phyloP scores from a whole-genome alignment of 768 basidiomycete species.

The Ephemerocybe angulata region DNA sequence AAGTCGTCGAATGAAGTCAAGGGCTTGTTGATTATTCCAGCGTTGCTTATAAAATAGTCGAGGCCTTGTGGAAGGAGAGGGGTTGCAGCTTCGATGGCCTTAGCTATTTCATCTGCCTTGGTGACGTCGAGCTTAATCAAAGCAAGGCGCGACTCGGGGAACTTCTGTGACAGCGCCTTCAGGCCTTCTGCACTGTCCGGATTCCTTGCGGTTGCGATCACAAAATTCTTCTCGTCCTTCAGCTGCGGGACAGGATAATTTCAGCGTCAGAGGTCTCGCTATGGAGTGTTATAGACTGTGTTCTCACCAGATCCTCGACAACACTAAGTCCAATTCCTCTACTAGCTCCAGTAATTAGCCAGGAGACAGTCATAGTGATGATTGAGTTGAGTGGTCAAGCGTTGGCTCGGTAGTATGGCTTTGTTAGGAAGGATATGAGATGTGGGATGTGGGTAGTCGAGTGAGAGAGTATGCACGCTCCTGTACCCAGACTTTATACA shows the following conservation, averaged over 20 bases:
- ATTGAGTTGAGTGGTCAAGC: too few relatives aligned
- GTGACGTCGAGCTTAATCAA: conserved; percentile 17
- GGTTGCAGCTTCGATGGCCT: conserved; percentile 11
- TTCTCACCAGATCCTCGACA: conserved; percentile 16
- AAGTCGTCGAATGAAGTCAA: conserved; percentile 15
- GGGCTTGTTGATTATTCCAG: conserved; percentile 16
- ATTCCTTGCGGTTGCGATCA: conserved; percentile 21
- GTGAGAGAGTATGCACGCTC: too few relatives aligned
- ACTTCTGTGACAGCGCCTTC: conserved; percentile 6
- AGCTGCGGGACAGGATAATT: conserved; percentile 12
- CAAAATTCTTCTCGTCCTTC: conserved; percentile 18
- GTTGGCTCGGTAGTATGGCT: too few relatives aligned
- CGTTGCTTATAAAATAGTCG: conserved; percentile 20
- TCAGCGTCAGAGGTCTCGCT: neutral
- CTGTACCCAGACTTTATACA: too few relatives aligned
- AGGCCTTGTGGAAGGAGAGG: conserved; percentile 17
- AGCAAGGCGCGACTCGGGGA: conserved; percentile 13
- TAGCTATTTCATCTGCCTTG: conserved; percentile 11
- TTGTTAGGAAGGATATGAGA: too few relatives aligned
- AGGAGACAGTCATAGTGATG: too few relatives aligned
- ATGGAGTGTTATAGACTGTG: neutral
- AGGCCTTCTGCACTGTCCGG: conserved; percentile 7
- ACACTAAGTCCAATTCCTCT: conserved; percentile 20
- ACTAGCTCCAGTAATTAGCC: conserved; percentile 24
- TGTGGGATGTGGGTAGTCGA: too few relatives aligned